Conservation (phyloP, 345 rosid species). For the Eucalyptus regnans region DNA sequence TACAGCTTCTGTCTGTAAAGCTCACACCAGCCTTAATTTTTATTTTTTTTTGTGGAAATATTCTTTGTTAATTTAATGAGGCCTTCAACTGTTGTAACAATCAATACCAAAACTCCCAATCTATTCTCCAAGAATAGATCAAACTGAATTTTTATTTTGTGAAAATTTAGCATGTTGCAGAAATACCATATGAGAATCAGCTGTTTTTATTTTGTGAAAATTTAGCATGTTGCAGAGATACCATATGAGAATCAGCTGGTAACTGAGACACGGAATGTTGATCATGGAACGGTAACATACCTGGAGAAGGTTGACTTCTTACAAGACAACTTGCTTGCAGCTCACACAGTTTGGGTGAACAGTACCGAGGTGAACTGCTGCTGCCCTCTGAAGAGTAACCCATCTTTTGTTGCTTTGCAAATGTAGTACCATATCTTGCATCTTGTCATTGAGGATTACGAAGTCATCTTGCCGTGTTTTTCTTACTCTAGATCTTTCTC, state of each 20-base stretch:
- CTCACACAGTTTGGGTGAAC: slow-evolving; percentile 53
- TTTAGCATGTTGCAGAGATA: slow-evolving; percentile 46
- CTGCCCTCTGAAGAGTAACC: neutral
- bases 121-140: neutral
- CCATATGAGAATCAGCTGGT: slow-evolving; percentile 36
- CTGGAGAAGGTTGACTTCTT: slow-evolving; percentile 46
- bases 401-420: neutral
- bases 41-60: neutral
- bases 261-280: slow-evolving; percentile 28
- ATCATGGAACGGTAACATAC: slow-evolving; percentile 53
- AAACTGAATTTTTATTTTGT: neutral
- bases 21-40: neutral
- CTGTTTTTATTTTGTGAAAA: neutral
- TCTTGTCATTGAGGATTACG: neutral
- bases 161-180: slow-evolving; percentile 32
- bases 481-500: neutral
- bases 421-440: neutral
- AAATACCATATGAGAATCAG: slow-evolving; percentile 36
- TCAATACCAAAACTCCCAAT: neutral
- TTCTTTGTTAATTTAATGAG: neutral
- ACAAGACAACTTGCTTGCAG: slow-evolving; percentile 40
- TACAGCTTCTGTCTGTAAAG: neutral
- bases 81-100: neutral
- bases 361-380: slow-evolving; percentile 30
- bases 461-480: neutral